These are phyloP conservation scores for Hymenoscyphus fraxineus DNA, from an alignment of 2,329 filamentous ascomycete species.

Conservation along the genomic window DNA sequence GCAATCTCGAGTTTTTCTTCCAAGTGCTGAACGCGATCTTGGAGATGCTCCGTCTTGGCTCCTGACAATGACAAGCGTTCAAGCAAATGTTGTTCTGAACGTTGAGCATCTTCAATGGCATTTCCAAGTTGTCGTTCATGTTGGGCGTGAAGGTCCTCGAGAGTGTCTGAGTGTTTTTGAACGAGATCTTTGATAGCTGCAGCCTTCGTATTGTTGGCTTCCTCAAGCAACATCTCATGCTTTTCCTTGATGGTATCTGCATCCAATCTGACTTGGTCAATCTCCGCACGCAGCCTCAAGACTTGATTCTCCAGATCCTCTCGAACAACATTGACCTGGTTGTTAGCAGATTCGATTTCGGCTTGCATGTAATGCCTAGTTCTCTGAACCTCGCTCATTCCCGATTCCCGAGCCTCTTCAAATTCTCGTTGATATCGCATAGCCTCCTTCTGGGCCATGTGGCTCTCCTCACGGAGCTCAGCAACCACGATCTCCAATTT, in stretches of 20 bases:
- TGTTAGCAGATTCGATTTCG: slow-evolving; percentile 79
- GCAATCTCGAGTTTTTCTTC: slow-evolving; percentile 91
- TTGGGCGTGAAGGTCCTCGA: slow-evolving; percentile 72
- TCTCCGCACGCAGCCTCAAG: slow-evolving; percentile 64
- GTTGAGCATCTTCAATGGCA: slow-evolving; percentile 75
- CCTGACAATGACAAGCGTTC: slow-evolving; percentile 79
- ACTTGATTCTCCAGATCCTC: slow-evolving; percentile 80
- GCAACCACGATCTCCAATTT: slow-evolving; percentile 52
- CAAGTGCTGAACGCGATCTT: slow-evolving; percentile 78
- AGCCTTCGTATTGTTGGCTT: slow-evolving; percentile 67
- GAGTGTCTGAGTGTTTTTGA: slow-evolving; percentile 61
- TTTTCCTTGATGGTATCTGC: slow-evolving; percentile 76
- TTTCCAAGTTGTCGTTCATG: slow-evolving; percentile 72
- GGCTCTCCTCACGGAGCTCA: slow-evolving; percentile 63
- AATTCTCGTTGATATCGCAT: slow-evolving; percentile 71
- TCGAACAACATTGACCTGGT: slow-evolving; percentile 79
- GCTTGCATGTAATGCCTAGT: slow-evolving; percentile 74
- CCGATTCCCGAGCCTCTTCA: slow-evolving; percentile 76
- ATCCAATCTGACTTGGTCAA: slow-evolving; percentile 75
- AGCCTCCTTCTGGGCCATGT: slow-evolving; percentile 45
- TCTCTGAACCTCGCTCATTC: slow-evolving; percentile 74
- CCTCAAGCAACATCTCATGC: slow-evolving; percentile 80
- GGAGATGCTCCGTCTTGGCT: slow-evolving; percentile 78
- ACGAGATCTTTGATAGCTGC: slow-evolving; percentile 48
- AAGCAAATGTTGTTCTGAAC: slow-evolving; percentile 72